phyloP scores from a whole-genome alignment of 2,329 filamentous ascomycete genomes.

The Cadophora luteo-olivacea region DNA sequence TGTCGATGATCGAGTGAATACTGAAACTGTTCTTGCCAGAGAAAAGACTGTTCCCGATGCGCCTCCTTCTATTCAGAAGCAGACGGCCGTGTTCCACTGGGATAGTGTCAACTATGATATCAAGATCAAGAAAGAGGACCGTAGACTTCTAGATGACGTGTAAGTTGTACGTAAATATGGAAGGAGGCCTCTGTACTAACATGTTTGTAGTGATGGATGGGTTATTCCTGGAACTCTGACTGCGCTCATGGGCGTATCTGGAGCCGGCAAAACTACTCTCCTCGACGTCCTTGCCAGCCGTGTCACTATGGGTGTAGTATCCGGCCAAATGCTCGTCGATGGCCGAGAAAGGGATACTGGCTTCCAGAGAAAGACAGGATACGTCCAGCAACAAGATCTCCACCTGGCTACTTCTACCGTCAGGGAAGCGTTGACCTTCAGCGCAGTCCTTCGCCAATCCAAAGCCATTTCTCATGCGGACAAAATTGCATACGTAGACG shows the following conservation, averaged over 20 bases:
- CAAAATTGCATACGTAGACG: constrained; percentile 86
- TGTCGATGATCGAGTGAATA: constrained; percentile 33
- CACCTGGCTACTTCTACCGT: constrained; percentile 86
- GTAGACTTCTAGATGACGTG: constrained; percentile 82
- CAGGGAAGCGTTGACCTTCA: constrained; percentile 86
- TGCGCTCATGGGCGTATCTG: constrained; percentile 74
- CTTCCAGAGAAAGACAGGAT: constrained; percentile 92
- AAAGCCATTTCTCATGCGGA: constrained; percentile 73
- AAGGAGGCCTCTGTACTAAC: not conserved
- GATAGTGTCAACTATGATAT: constrained; percentile 61
- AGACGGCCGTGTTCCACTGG: constrained; percentile 61
- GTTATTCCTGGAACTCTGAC: constrained; percentile 92
- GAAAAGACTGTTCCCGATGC: constrained; percentile 56
- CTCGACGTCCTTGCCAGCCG: constrained; percentile 86
- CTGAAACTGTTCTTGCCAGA: constrained; percentile 53
- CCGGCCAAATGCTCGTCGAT: constrained; percentile 78
- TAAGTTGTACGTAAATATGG: not conserved
- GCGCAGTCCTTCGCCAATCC: constrained; percentile 84
- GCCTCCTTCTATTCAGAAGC: constrained; percentile 42
- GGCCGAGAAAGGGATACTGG: constrained; percentile 74
- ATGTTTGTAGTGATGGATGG: constrained; percentile 69
- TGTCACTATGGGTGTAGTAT: constrained; percentile 87
- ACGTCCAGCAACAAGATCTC: constrained; percentile 76
- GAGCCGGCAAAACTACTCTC: constrained; percentile 93
- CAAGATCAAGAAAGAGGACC: constrained; percentile 78